Percentiles rank a stretch among this genome's conserved stretches.
These are phyloP conservation scores for Aureococcus anophagefferens DNA, from an alignment of 108 stramenopile genomes.

Conservation along the genomic window DNA sequence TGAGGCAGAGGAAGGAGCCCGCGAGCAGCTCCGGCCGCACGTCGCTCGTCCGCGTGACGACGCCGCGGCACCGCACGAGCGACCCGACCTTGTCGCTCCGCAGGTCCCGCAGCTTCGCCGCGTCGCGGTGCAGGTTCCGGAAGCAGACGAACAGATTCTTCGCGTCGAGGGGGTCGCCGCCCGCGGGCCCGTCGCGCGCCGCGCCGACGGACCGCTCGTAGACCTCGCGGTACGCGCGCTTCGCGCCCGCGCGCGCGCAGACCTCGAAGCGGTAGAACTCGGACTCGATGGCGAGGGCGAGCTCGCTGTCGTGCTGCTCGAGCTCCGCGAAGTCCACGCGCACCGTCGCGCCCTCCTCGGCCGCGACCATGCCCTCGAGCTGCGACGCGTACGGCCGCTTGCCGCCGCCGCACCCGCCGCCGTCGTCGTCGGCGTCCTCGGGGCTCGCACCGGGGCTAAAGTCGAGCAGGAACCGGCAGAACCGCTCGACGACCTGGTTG, in stretches of 20 bases:
- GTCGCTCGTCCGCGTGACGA: conserved; percentile 89
- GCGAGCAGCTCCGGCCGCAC: conserved; percentile 93
- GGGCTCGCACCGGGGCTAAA: no score
- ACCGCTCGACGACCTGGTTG: no score
- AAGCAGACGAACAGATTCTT: conserved; percentile 60
- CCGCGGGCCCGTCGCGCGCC: conserved; percentile 12
- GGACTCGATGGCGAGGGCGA: conserved; percentile 45
- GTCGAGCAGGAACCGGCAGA: no score
- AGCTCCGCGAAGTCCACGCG: background rate
- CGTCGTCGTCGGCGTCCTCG: no score
- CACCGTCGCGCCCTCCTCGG: background rate
- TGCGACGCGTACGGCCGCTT: no score
- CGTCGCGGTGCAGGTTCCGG: conserved; percentile 48
- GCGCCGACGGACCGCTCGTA: conserved; percentile 50
- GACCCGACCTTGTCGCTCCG: conserved; percentile 65
- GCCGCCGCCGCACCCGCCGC: no score
- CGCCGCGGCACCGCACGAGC: conserved; percentile 64
- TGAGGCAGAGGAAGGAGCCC: conserved; percentile 81
- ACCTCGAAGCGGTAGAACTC: conserved; percentile 79
- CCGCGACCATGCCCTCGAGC: background rate
- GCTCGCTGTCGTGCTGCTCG: background rate
- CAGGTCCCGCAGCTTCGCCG: conserved; percentile 58
- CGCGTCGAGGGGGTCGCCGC: background rate
- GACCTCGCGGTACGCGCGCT: conserved; percentile 44
- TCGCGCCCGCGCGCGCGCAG: conserved; percentile 51